Evolutionary conservation across 495 filamentous ascomycete genomes (phyloP).

Genomic region (Penicillium fimorum): DNA sequence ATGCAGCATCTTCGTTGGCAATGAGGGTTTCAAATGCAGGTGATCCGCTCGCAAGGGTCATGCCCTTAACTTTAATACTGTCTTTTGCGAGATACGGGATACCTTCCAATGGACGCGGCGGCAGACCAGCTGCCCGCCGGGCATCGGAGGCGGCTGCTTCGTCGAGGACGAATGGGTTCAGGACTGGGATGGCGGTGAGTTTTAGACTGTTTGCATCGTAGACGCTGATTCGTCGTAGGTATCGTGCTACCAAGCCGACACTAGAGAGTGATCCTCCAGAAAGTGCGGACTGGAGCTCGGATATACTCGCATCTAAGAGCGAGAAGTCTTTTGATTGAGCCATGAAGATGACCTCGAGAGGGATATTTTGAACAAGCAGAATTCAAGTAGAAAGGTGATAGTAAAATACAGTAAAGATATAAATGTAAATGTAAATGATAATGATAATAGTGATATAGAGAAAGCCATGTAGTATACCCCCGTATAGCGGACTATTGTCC

Average conservation of each 20-base stretch:
- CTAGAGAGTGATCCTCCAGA: conserved; percentile 41
- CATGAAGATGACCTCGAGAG: conserved; percentile 3
- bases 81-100: conserved; percentile 72
- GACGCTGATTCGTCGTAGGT: conserved; percentile 44
- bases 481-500: background rate
- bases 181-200: conserved; percentile 33
- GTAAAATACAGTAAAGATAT: background rate
- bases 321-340: conserved; percentile 41
- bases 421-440: no score
- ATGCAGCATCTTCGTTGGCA: conserved; percentile 62
- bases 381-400: no score
- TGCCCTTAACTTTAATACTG: conserved; percentile 68
- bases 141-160: conserved; percentile 36
- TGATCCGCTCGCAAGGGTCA: conserved; percentile 53
- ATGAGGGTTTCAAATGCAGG: conserved; percentile 58
- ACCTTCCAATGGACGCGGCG: conserved; percentile 58
- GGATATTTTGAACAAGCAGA: no score
- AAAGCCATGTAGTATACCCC: no score
- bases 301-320: conserved; percentile 60
- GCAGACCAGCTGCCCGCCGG: conserved; percentile 26
- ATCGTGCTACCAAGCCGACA: conserved; percentile 47
- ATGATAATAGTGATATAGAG: no score
- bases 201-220: conserved; percentile 35
- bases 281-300: conserved; percentile 47
- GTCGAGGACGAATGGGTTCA: conserved; percentile 31